These are phyloP conservation scores for Penicillium sp. DNA, from an alignment of 2,329 filamentous ascomycete genomes.

Conservation along the genomic window DNA sequence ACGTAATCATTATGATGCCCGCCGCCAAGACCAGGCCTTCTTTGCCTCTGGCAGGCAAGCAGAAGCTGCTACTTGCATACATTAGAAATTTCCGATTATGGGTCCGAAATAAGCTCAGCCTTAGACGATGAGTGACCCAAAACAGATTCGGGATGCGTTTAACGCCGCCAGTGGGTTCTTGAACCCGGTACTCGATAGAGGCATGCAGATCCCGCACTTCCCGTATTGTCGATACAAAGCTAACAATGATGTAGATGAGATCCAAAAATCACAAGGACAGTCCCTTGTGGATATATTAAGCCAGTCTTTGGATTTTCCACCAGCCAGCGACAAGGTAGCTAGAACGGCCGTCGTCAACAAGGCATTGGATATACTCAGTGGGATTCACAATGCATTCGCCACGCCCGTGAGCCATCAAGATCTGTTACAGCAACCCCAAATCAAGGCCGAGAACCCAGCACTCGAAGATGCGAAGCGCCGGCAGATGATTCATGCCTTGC, in stretches of 20 bases:
- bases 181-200: slow-evolving; percentile 49
- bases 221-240: slow-evolving; percentile 22
- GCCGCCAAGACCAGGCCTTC: slow-evolving; percentile 16
- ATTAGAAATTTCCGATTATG: background rate
- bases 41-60: slow-evolving; percentile 1
- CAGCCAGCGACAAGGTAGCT: slow-evolving; percentile 24
- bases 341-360: slow-evolving; percentile 41
- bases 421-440: background rate
- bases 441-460: slow-evolving; percentile 35
- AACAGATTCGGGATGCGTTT: slow-evolving; percentile 40
- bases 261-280: slow-evolving; percentile 42
- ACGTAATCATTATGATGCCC: slow-evolving; percentile 6
- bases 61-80: slow-evolving; percentile 2
- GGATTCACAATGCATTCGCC: slow-evolving; percentile 46
- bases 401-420: slow-evolving; percentile 28
- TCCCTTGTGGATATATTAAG: slow-evolving; percentile 46
- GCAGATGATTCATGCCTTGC: slow-evolving; percentile 47
- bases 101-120: too few species aligned
- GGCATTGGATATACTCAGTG: slow-evolving; percentile 42
- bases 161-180: slow-evolving; percentile 44
- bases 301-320: slow-evolving; percentile 16
- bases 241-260: slow-evolving; percentile 47
- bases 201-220: slow-evolving; percentile 39
- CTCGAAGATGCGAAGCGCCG: slow-evolving; percentile 52
- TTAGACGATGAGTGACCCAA: slow-evolving; percentile 38